Base-by-base conservation (phyloP, 2,329 filamentous ascomycete species). In the Stagonosporopsis cucurbitacearum region DNA sequence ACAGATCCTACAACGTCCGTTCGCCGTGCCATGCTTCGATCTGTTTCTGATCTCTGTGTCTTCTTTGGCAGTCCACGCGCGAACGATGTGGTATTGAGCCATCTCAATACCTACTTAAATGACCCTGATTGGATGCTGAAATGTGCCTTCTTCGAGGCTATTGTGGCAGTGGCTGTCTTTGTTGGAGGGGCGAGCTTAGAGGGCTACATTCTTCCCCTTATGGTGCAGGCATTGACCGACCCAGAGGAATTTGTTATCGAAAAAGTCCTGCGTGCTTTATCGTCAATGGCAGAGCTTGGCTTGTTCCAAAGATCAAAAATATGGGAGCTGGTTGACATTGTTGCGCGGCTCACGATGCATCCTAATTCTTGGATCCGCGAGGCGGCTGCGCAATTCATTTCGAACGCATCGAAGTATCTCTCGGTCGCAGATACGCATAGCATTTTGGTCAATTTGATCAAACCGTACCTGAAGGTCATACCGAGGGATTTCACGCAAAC, bases 91-190 rank as follows among this genome's bases (percentile, higher is more conserved):
- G 88, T 99, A 15, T 80, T 99, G 20, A 96, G 92, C 28, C 95
- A 99, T 77, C 81, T 99, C 25, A 98, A 98, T 70, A 99, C 95
- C 0, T 99, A 99, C 68, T 79, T 99, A 8, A 99, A 99, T 64
- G 95, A 98, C 67, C 87, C 89, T 37, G 93, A 99, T 72, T 99
- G 95, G 95, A 92, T 92, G 73, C 79, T 99, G 28, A 97, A 96
- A 74, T 97, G 92, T 67, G 92, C 94, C 2, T 98, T 98, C 72
- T 97, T 99, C 68, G 93, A 96, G 69, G 91, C 92, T 0, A 92
- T 98, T 23, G 91, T 98, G 15, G 94, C 93, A 3, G 93, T 99
- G 62, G 91, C 93, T 4, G 86, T 91, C 1, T 96, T 96, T 65
- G 85, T 98, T 30, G 95, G 95, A 25, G 92, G 90, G 57, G 90